Evolutionary conservation across 73 alveolate species (phyloP).

Genomic region (Paramecium sexaurelia): DNA sequence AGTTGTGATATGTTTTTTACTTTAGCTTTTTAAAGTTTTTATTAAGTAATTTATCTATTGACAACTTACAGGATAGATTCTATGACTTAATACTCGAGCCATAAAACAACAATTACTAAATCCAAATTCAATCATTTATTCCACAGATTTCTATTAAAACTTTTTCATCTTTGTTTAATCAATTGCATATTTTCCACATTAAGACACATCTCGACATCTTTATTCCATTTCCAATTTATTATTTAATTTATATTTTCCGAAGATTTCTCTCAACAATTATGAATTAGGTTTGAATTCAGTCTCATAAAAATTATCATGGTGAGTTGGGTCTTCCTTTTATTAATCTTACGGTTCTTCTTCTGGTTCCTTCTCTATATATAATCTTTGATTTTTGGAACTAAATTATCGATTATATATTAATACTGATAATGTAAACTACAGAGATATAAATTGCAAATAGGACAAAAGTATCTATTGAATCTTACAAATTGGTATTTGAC

Average conservation of each 20-base stretch:
- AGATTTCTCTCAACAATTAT: background rate
- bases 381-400: background rate
- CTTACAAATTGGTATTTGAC: background rate
- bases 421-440: constrained; percentile 38
- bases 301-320: constrained; percentile 23
- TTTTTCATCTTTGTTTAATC: background rate
- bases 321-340: background rate
- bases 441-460: constrained; percentile 13
- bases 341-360: background rate
- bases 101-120: constrained; percentile 44
- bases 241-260: background rate
- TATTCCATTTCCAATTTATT: background rate
- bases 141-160: background rate
- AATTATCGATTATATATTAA: background rate
- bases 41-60: background rate
- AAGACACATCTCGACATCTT: background rate
- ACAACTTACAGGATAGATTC: background rate
- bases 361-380: constrained; percentile 29
- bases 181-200: background rate
- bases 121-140: constrained; percentile 5
- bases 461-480: constrained; percentile 24
- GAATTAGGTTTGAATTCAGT: background rate
- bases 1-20: background rate
- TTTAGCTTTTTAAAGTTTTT: background rate
- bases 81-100: background rate